Evolutionary conservation across 345 rosid species (phyloP), one percentile per base, ranked within the genome.

Genomic region (Nephelium lappaceum): DNA sequence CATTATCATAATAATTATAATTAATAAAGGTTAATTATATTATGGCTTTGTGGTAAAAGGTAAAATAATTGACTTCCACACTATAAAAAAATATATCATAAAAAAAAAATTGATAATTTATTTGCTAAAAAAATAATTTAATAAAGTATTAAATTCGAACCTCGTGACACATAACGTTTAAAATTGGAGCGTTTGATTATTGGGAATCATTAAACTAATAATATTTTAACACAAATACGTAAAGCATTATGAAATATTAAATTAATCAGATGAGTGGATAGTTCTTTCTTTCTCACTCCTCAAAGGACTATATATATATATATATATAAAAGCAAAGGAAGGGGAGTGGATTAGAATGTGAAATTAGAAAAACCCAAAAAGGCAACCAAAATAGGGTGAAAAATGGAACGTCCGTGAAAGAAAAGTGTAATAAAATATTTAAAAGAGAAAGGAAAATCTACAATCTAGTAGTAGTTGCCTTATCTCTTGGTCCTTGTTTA

Each of bases 401-500:
- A 67, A 63, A 23, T 41, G 63, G 42, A 53, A 78, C 78, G 81
- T 84, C 84, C 84, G 76, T 73, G 80, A 80, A 75, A 69, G 39
- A 57, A 49, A 65, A 71, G 82, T 23, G 27, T 67, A 84, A 58
- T 77, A 82, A 75, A 66, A 81, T 25, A 36, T 12, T 12, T 66
- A 73, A 64, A 14, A 66, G 49, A 36, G 7, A 67, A 18, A 65
- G 25, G 71, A 79, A 81, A 43, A 80, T 79, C 74, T 42, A 36
- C 62, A 65, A 82, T 67, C 64, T 5, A 27, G 25, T 65, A 62
- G 69, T 75, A 25, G 77, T 81, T 70, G 89, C 90, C 89, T 82
- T 79, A 83, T 85, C 87, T 74, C 84, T 62, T 83, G 85, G 77
- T 16, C 74, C 74, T 43, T 51, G 75, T 66, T 84, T 77, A n/a